A percentile compares a stretch with the other conserved stretches of the same genome.
phyloP scores from a whole-genome alignment of 164 flowering plant species.

The Houttuynia cordata region DNA sequence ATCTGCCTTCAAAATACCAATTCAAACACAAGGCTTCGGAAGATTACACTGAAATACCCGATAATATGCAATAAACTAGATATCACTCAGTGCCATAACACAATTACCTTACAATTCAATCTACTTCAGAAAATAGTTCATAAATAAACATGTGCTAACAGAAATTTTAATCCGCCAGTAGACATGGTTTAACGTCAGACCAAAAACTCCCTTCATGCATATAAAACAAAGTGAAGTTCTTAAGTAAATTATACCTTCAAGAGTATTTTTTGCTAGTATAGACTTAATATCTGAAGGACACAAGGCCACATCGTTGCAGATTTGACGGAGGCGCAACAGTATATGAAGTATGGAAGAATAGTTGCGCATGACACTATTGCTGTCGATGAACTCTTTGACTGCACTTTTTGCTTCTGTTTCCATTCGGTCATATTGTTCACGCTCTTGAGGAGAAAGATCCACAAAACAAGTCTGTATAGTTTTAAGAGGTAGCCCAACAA shows the following conservation, averaged over 20 bases:
- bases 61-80: too few relatives aligned
- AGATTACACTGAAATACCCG: too few relatives aligned
- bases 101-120: too few relatives aligned
- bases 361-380: slow-evolving; percentile 35
- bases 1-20: too few relatives aligned
- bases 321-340: slow-evolving; percentile 74
- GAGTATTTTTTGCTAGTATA: slow-evolving; percentile 33
- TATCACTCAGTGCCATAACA: too few relatives aligned
- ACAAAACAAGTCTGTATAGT: slow-evolving; percentile 50
- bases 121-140: too few relatives aligned
- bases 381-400: slow-evolving; percentile 29
- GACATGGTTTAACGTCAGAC: background rate
- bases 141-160: too few relatives aligned
- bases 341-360: slow-evolving; percentile 61
- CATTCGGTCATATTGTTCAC: slow-evolving; percentile 63
- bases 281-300: slow-evolving; percentile 60
- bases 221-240: background rate
- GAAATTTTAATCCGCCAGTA: background rate
- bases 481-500: slow-evolving; percentile 58
- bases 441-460: slow-evolving; percentile 65
- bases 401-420: slow-evolving; percentile 49
- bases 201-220: background rate
- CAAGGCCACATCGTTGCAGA: slow-evolving; percentile 52
- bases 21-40: too few relatives aligned
- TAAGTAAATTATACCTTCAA: slow-evolving; percentile 47